These are phyloP conservation scores for Penicillium sp. DNA, from an alignment of 2,329 filamentous ascomycete species.

Conservation along the genomic window DNA sequence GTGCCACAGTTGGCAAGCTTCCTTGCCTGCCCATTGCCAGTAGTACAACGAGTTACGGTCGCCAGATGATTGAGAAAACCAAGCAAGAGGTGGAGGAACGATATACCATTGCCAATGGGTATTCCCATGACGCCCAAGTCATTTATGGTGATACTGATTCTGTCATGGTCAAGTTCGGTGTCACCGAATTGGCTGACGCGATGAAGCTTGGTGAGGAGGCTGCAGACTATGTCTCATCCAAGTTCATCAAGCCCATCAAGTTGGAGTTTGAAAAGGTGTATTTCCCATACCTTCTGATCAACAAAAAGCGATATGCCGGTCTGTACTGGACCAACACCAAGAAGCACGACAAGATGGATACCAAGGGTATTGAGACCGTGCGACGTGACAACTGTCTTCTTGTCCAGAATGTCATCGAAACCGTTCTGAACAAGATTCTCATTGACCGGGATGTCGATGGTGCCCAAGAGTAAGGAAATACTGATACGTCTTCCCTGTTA, in stretches of 20 bases:
- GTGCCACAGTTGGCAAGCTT: constrained; percentile 92
- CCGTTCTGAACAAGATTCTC: constrained; percentile 89
- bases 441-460: constrained; percentile 89
- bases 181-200: constrained; percentile 77
- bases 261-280: constrained; percentile 99
- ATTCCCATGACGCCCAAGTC: constrained; percentile 90
- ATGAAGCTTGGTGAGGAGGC: constrained; percentile 98
- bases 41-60: constrained; percentile 94
- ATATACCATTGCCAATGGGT: constrained; percentile 92
- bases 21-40: constrained; percentile 94
- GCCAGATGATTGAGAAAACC: constrained; percentile 98
- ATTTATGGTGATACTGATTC: constrained; percentile 99
- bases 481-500: neutral
- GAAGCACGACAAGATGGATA: constrained; percentile 99
- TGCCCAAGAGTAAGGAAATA: constrained; percentile 80
- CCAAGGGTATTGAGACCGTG: constrained; percentile 98
- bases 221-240: constrained; percentile 80
- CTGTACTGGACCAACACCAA: constrained; percentile 93
- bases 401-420: constrained; percentile 97
- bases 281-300: constrained; percentile 96
- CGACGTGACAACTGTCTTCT: constrained; percentile 93
- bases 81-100: constrained; percentile 90
- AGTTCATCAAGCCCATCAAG: constrained; percentile 97
- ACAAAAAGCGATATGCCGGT: constrained; percentile 99
- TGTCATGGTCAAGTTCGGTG: constrained; percentile 99